Evolutionary conservation across 23 red algal species (phyloP).

Genomic region (Gracilariopsis chorda): DNA sequence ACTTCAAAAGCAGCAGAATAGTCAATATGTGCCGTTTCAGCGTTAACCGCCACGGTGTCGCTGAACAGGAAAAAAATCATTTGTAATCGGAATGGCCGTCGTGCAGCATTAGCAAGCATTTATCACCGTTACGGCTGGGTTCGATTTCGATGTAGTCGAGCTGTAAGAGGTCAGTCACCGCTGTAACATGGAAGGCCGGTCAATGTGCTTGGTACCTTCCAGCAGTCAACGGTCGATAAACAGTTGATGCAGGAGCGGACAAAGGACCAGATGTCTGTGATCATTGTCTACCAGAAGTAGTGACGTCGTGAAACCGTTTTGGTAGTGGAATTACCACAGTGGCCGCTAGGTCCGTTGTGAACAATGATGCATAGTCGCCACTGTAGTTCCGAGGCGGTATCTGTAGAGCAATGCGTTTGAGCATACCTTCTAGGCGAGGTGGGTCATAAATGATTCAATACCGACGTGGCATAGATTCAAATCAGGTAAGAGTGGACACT

Average conservation of each 20-base stretch:
- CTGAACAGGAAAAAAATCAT: background rate
- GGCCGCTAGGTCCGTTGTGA: background rate
- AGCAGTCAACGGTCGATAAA: background rate
- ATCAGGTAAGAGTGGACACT: too few species aligned
- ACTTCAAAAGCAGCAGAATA: background rate
- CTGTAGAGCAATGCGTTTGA: background rate
- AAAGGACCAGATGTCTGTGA: background rate
- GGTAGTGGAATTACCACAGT: background rate
- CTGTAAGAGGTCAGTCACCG: background rate
- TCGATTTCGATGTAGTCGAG: constrained; percentile 20
- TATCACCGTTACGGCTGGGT: background rate
- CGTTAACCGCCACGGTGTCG: background rate
- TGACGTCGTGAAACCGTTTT: background rate
- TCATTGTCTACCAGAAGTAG: background rate
- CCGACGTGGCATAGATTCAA: too few species aligned
- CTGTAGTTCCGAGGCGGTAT: background rate
- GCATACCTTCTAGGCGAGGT: too few species aligned
- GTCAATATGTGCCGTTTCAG: background rate
- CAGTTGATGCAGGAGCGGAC: background rate
- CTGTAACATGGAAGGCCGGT: background rate
- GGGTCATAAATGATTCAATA: too few species aligned
- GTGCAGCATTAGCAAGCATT: constrained; percentile 5
- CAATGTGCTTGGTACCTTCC: background rate
- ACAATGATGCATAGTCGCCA: background rate
- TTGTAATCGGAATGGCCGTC: constrained; percentile 9